These are phyloP conservation scores for Farysia itapuensis DNA, from an alignment of 1,284 basidiomycete genomes.

Conservation along the genomic window DNA sequence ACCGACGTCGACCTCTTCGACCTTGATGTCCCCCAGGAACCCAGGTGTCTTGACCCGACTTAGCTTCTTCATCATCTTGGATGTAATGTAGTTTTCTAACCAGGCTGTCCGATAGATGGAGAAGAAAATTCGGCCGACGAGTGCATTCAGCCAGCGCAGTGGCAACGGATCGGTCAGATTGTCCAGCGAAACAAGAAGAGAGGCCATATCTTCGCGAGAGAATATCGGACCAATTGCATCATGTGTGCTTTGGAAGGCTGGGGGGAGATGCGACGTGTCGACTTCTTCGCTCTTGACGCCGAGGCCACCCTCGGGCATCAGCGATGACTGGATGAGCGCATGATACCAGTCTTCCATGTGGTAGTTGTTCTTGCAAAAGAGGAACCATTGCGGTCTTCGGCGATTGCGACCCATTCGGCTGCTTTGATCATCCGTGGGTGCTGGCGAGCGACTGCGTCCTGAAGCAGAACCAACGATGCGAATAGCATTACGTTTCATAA, in stretches of 20 bases:
- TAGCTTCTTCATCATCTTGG: constrained; percentile 87
- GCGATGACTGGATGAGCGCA: constrained; percentile 74
- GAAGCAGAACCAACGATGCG: constrained; percentile 38
- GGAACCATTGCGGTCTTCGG: constrained; percentile 48
- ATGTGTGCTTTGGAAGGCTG: constrained; percentile 9
- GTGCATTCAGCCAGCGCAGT: constrained; percentile 93
- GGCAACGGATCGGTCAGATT: constrained; percentile 90
- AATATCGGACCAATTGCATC: constrained; percentile 68
- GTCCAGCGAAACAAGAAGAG: constrained; percentile 81
- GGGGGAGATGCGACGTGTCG: constrained; percentile 3
- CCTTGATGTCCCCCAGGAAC: constrained; percentile 81
- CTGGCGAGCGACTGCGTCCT: constrained; percentile 6
- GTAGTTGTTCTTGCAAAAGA: constrained; percentile 53
- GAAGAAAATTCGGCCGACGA: constrained; percentile 88
- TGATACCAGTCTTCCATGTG: constrained; percentile 86
- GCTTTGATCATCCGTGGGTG: constrained; percentile 4
- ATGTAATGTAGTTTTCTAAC: constrained; percentile 80
- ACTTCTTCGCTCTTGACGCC: constrained; percentile 11
- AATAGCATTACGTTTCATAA: constrained; percentile 55
- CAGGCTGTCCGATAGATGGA: constrained; percentile 80
- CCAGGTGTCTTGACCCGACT: constrained; percentile 83
- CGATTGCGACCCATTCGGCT: constrained; percentile 3
- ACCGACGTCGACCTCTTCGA: constrained; percentile 87
- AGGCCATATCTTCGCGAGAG: constrained; percentile 75
- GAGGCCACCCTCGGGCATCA: constrained; percentile 60